phyloP scores from a whole-genome alignment of 768 basidiomycete genomes.

The Grammothele lineata region DNA sequence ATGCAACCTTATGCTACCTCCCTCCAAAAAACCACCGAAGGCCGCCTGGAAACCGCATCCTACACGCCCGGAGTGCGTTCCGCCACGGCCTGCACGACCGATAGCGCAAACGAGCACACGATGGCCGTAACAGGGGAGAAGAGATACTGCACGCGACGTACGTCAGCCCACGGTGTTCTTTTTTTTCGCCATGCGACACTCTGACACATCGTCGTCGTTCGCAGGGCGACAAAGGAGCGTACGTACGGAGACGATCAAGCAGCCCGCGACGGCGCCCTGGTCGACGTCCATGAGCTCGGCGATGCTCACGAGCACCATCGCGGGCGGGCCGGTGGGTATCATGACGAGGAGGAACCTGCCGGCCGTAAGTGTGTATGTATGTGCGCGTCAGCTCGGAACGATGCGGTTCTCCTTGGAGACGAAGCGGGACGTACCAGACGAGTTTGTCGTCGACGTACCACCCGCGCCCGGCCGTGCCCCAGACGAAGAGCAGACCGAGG shows the following conservation, averaged over 20 bases:
- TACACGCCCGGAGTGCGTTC: slow-evolving; percentile 2
- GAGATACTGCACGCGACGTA: slow-evolving; percentile 21
- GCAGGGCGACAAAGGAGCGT: background rate
- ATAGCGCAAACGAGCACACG: slow-evolving; percentile 22
- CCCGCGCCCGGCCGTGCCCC: slow-evolving; percentile 23
- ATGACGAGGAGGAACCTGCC: slow-evolving; percentile 27
- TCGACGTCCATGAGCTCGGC: slow-evolving; percentile 26
- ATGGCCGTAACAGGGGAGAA: slow-evolving; percentile 25
- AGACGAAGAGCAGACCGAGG: slow-evolving; percentile 23
- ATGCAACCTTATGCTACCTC: too few species aligned
- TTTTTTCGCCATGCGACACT: too few species aligned
- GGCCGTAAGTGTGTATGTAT: too few species aligned
- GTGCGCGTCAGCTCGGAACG: background rate
- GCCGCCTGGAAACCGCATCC: too few species aligned
- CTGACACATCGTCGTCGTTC: too few species aligned
- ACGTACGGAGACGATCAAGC: slow-evolving; percentile 25
- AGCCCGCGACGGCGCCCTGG: slow-evolving; percentile 25
- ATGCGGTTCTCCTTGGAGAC: too few species aligned
- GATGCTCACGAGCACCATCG: slow-evolving; percentile 28
- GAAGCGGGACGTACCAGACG: slow-evolving; percentile 22
- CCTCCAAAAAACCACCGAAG: too few species aligned
- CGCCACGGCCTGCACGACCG: slow-evolving; percentile 18
- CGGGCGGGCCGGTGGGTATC: slow-evolving; percentile 26
- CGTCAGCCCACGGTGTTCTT: too few species aligned
- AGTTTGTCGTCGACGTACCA: slow-evolving; percentile 26